phyloP scores from a whole-genome alignment of 2,329 filamentous ascomycete species.

The Dendrostoma leiphaemia region DNA sequence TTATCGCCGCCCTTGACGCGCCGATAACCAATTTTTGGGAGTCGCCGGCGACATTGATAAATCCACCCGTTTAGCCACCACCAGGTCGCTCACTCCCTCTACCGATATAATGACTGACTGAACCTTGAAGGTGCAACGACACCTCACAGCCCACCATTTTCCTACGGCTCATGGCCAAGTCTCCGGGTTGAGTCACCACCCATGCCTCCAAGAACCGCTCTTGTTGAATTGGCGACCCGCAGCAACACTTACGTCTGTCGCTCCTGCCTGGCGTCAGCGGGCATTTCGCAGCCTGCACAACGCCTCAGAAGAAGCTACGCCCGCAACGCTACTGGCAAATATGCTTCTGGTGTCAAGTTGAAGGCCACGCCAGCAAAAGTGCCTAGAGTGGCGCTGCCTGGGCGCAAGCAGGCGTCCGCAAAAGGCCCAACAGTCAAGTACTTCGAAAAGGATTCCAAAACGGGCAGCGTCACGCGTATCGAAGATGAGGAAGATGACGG shows the following conservation, averaged over 20 bases:
- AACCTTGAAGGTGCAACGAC: background rate
- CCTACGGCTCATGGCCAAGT: slow-evolving; percentile 15
- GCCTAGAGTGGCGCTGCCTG: no score
- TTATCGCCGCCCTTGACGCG: slow-evolving; percentile 9
- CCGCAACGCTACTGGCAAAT: background rate
- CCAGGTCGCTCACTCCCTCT: no score
- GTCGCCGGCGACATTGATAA: no score
- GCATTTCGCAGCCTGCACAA: background rate
- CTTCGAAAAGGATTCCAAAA: slow-evolving; percentile 14
- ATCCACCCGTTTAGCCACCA: no score
- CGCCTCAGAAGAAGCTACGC: slow-evolving; percentile 10
- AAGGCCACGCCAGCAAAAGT: background rate
- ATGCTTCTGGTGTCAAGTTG: background rate
- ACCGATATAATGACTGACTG: background rate
- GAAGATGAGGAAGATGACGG: slow-evolving; percentile 45
- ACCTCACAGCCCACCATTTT: background rate
- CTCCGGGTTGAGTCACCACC: slow-evolving; percentile 26
- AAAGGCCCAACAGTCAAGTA: slow-evolving; percentile 7
- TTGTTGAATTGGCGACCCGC: slow-evolving; percentile 16
- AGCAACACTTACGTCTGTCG: slow-evolving; percentile 15
- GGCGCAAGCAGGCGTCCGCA: no score
- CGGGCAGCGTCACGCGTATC: slow-evolving; percentile 6
- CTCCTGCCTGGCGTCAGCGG: slow-evolving; percentile 10
- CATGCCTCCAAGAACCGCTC: slow-evolving; percentile 18
- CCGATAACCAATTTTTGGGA: slow-evolving; percentile 22